These are phyloP conservation scores for Agaricus subrufescens DNA, from an alignment of 768 basidiomycete species.

Conservation along the genomic window DNA sequence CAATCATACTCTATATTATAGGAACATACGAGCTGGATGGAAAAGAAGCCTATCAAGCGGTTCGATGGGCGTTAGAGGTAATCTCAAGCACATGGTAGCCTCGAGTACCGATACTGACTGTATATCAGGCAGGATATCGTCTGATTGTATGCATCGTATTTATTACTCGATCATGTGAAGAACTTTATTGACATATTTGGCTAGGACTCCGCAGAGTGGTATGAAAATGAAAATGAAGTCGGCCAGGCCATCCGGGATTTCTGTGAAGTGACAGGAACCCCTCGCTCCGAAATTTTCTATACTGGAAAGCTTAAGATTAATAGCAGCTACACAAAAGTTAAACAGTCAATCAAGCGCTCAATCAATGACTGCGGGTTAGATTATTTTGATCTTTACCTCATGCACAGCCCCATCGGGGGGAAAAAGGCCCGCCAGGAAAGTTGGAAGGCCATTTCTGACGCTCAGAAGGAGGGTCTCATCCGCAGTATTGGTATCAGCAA, in stretches of 20 bases:
- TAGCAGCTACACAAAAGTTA: slow-evolving; percentile 42
- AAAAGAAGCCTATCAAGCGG: slow-evolving; percentile 22
- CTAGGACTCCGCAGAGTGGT: slow-evolving; percentile 5
- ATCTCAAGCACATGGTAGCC: background rate
- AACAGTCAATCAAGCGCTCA: slow-evolving; percentile 47
- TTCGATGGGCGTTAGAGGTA: slow-evolving; percentile 5
- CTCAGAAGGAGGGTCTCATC: slow-evolving; percentile 53
- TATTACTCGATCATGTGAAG: background rate
- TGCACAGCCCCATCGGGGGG: slow-evolving; percentile 67
- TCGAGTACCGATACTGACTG: background rate
- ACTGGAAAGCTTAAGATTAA: slow-evolving; percentile 68
- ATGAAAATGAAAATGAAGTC: background rate
- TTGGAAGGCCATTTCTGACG: slow-evolving; percentile 64
- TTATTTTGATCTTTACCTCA: slow-evolving; percentile 67
- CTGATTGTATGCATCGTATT: background rate
- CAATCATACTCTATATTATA: slow-evolving; percentile 5
- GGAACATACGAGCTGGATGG: slow-evolving; percentile 55
- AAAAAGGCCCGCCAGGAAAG: slow-evolving; percentile 49
- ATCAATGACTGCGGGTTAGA: slow-evolving; percentile 50
- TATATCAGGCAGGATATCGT: background rate
- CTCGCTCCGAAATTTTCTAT: slow-evolving; percentile 60
- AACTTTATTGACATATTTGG: background rate
- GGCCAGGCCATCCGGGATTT: background rate
- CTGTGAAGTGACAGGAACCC: slow-evolving; percentile 20
- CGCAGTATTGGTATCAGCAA: slow-evolving; percentile 63